These are phyloP conservation scores for Populus deltoides DNA, from an alignment of 345 rosid species.

Conservation along the genomic window DNA sequence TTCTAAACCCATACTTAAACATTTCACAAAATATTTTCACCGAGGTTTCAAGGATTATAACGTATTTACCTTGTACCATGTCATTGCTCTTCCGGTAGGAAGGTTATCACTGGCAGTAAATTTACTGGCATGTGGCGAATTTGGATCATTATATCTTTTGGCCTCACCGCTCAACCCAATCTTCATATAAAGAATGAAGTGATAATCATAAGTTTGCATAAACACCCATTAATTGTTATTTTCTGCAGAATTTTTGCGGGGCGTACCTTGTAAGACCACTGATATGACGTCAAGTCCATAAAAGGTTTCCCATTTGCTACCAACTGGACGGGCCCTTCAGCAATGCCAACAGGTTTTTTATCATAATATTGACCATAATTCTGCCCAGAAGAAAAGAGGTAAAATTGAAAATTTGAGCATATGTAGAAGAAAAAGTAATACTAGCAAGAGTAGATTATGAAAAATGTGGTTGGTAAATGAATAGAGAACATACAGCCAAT, in stretches of 20 bases:
- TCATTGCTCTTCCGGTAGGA: neutral
- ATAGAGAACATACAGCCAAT: neutral
- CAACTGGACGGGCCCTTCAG: neutral
- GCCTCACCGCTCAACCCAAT: constrained; percentile 4
- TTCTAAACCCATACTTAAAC: neutral
- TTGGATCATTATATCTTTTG: neutral
- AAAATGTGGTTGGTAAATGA: neutral
- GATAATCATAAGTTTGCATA: neutral
- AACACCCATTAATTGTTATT: neutral
- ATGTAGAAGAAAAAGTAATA: neutral
- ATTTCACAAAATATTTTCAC: neutral
- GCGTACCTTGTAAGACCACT: neutral
- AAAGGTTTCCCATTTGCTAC: neutral
- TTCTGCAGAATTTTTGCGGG: neutral
- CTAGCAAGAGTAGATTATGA: neutral
- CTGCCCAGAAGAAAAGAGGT: neutral
- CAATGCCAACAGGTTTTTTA: neutral
- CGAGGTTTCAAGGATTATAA: neutral
- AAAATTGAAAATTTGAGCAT: too few relatives aligned
- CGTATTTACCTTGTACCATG: constrained; percentile 16
- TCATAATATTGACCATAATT: constrained; percentile 4
- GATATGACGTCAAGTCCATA: neutral
- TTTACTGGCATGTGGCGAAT: neutral
- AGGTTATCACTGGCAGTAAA: neutral
- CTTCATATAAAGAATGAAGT: neutral